Evolutionary conservation across 2,329 filamentous ascomycete species (phyloP), one percentile per base, ranked within the genome.

Genomic region (Chaetomiaceae sp.): DNA sequence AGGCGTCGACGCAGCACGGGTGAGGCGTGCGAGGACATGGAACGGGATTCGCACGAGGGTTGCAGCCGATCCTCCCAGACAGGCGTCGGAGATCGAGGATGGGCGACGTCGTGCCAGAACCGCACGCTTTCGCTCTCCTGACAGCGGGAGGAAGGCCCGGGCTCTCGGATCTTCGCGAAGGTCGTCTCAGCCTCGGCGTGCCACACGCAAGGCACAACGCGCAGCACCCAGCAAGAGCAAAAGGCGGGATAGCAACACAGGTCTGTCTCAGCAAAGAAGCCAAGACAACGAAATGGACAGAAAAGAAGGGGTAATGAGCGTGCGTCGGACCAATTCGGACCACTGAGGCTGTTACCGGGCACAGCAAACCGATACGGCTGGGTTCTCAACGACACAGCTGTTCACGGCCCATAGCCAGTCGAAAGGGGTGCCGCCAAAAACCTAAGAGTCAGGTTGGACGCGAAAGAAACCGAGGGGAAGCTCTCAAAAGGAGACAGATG

Each of bases 11-110:
- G 37, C 32, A 22, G 52, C 36, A 39, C 27, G 42, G 45, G 34
- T 33, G 42, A 40, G 42, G 42, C 47, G 35, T 42, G 38, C 47
- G 37, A 40, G 26, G 40, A 42, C 52, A 54, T 54, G 49, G 52
- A 47, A 50, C 49, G 39, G n/a, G 47, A 38, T 42, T 32, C 41
- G 42, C 34, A 38, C n/a, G 24, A 34, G 44, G n/a, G 38, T 50
- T 38, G 47, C 47, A 49, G 49, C 39, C 42, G 47, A 48, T 51
- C 45, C n/a, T n/a, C n/a, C 38, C 49, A 29, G 44, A 46, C 32
- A 30, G 38, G 44, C 38, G 46, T 36, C 17, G 43, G 34, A 44
- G 45, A 50, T 44, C 47, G 35, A 44, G 45, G 39, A 36, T 27
- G 12, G 6, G 12, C 12, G 6, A 4, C 6, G 29, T 30, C 9